Percentiles rank a stretch among this genome's conserved stretches.
These are phyloP conservation scores for Colletotrichum sublineola DNA, from an alignment of 2,329 filamentous ascomycete species.

Conservation along the genomic window DNA sequence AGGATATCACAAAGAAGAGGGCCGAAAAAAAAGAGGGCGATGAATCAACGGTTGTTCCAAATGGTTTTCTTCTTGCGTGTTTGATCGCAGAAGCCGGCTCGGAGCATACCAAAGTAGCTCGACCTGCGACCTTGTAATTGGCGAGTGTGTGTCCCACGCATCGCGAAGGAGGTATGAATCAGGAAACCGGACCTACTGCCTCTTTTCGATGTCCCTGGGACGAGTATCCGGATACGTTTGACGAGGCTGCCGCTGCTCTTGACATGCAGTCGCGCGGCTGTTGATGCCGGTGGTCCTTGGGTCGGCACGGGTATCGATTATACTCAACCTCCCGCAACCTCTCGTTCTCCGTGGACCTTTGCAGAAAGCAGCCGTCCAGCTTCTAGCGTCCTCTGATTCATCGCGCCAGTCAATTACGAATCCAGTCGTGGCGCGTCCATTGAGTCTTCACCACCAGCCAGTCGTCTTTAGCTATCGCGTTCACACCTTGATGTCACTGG, in stretches of 20 bases:
- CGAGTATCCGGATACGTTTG: slow-evolving; percentile 12
- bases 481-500: too few relatives aligned
- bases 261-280: neutral
- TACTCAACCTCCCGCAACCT: slow-evolving; percentile 12
- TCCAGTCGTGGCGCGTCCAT: neutral
- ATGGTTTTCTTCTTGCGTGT: neutral
- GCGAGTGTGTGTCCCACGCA: neutral
- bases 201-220: neutral
- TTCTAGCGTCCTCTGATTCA: slow-evolving; percentile 8
- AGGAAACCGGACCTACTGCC: neutral
- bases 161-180: neutral
- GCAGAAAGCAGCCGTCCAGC: neutral
- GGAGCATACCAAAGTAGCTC: slow-evolving; percentile 3
- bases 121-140: neutral
- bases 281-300: neutral
- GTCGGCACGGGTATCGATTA: neutral
- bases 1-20: neutral
- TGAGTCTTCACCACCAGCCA: neutral
- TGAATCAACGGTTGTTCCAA: slow-evolving; percentile 2
- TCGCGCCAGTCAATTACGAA: neutral
- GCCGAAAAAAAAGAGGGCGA: neutral
- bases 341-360: neutral
- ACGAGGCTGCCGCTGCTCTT: neutral
- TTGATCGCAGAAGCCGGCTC: neutral
- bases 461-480: neutral